These are phyloP conservation scores for Diplodia seriata DNA, from an alignment of 2,329 filamentous ascomycete species.

Conservation along the genomic window DNA sequence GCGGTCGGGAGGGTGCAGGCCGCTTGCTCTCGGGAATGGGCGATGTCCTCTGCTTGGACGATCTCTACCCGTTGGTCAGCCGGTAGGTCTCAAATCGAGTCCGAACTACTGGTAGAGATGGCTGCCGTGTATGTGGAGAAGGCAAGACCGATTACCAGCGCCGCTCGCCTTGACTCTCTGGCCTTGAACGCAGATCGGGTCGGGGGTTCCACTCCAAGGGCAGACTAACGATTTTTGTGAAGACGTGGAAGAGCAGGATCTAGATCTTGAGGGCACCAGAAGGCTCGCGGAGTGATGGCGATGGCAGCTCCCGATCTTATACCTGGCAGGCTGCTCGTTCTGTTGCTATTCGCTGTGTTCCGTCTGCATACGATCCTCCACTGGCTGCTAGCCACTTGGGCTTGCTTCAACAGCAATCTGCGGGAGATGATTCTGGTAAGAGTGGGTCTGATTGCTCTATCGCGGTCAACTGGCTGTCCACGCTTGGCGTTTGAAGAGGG, in stretches of 20 bases:
- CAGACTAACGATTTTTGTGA: not conserved
- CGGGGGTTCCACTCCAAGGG: not conserved
- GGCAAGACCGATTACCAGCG: not conserved
- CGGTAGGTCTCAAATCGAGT: slow-evolving; percentile 9
- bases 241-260: slow-evolving; percentile 7
- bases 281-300: slow-evolving; percentile 14
- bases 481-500: not conserved
- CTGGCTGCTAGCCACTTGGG: slow-evolving; percentile 9
- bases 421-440: slow-evolving; percentile 2
- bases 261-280: slow-evolving; percentile 8
- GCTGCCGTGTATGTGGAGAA: not conserved
- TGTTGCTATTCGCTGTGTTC: slow-evolving; percentile 12
- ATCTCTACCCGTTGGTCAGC: slow-evolving; percentile 17
- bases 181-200: not conserved
- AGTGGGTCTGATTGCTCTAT: slow-evolving; percentile 13
- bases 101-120: not conserved
- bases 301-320: slow-evolving; percentile 21
- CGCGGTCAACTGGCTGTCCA: slow-evolving; percentile 10
- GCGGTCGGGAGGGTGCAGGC: slow-evolving; percentile 14
- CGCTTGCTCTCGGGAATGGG: slow-evolving; percentile 16
- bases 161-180: not conserved
- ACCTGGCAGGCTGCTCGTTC: slow-evolving; percentile 4
- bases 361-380: slow-evolving; percentile 5
- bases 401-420: slow-evolving; percentile 30
- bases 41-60: not conserved